Evolutionary conservation across 768 basidiomycete species (phyloP), one percentile per base, ranked within the genome.

Genomic region (Tulasnella calospora): DNA sequence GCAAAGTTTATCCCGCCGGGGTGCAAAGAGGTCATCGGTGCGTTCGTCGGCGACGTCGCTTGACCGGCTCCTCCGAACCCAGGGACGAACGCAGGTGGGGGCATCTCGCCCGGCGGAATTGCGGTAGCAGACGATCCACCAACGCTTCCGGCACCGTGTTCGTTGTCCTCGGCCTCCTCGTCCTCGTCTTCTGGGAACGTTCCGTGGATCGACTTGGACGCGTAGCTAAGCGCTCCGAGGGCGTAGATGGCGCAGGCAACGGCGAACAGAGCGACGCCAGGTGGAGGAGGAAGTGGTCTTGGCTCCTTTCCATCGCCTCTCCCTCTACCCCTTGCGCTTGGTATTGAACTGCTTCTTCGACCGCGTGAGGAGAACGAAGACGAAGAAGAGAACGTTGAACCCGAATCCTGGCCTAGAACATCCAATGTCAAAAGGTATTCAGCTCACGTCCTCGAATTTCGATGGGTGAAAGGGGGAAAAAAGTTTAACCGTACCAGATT

Each of bases 191-290:
- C 46, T 17, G 51, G 51, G 21, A 51, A 51, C 74, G 80, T 21
- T 74, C 38, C 76, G 69, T 77, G 76, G 8, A 47, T 40, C 13
- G 51, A 10, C 35, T 71, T 67, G 40, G 69, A 70, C 12, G 76
- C 55, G 41, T 76, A 78, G 35, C 74, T 77, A 33, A 77, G 81
- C 71, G 88, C 87, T 38, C 90, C 92, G 76, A 92, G 82, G 1
- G 92, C 91, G 51, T 92, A 87, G 1, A 88, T 86, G 0, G 89
- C 89, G 72, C 88, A 88, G 61, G 89, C 86, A 1, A 88, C 85
- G 0, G 90, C 89, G 80, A 92, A 92, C 81, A 92, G 88, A 84
- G 80, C 89, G 72, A 86, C 81, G 23, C 84, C 84, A 12, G 85
- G 84, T 35, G 82, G 83, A 6, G 77, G 77, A 0, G 71, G 77